Evolutionary conservation across 495 filamentous ascomycete species (phyloP).

Genomic region (Extremus antarcticus): DNA sequence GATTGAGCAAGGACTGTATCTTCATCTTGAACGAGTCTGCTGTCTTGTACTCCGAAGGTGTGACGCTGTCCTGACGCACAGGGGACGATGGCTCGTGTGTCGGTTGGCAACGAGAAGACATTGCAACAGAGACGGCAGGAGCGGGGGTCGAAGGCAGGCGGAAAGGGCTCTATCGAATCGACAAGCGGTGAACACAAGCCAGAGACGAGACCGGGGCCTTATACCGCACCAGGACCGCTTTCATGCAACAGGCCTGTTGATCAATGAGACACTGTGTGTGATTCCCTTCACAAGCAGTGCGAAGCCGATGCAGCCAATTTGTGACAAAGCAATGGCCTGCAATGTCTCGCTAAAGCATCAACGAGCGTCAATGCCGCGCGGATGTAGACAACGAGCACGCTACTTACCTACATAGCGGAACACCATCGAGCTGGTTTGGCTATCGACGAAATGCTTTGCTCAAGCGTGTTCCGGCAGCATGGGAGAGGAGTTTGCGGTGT

Average conservation of each 20-base stretch:
- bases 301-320: conserved; percentile 8
- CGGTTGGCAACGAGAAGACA: neutral
- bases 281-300: conserved; percentile 7
- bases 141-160: neutral
- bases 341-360: conserved; percentile 7
- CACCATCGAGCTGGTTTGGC: conserved; percentile 10
- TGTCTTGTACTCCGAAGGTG: neutral
- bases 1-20: neutral
- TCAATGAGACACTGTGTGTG: neutral
- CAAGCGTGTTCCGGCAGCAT: conserved; percentile 8
- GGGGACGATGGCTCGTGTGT: neutral
- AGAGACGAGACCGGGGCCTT: conserved; percentile 11
- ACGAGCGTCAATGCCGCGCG: neutral
- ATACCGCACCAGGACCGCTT: conserved; percentile 9
- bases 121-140: neutral
- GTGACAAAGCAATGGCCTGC: conserved; percentile 6
- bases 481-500: conserved; percentile 17
- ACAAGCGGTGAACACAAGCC: conserved; percentile 8
- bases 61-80: neutral
- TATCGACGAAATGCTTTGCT: conserved; percentile 7
- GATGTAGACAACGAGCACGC: neutral
- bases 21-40: neutral
- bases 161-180: neutral
- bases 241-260: conserved; percentile 8
- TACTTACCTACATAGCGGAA: neutral